A percentile compares a stretch with the other conserved stretches of the same genome.
phyloP scores from a whole-genome alignment of 768 basidiomycete species.

The Ephemerocybe angulata region DNA sequence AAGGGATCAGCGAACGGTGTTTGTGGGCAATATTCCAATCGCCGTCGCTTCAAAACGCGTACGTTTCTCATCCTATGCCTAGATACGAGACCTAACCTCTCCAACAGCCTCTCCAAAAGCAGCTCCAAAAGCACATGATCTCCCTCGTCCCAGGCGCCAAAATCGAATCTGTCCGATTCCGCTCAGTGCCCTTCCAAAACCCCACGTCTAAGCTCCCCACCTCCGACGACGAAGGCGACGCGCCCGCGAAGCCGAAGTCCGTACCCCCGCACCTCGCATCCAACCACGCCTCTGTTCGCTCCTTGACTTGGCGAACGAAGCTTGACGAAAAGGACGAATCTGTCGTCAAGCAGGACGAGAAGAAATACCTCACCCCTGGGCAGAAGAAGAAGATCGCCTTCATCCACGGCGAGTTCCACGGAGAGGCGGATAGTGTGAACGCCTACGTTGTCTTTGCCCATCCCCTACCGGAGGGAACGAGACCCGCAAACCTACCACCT shows the following conservation, averaged over 20 bases:
- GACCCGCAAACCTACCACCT: constrained; percentile 51
- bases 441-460: constrained; percentile 92
- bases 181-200: constrained; percentile 85
- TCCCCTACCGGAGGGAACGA: constrained; percentile 36
- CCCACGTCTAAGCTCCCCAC: constrained; percentile 63
- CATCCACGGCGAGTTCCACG: constrained; percentile 89
- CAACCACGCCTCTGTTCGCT: not conserved
- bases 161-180: constrained; percentile 91
- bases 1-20: constrained; percentile 81
- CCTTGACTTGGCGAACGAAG: constrained; percentile 45
- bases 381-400: constrained; percentile 95
- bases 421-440: constrained; percentile 69
- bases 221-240: constrained; percentile 29
- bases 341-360: constrained; percentile 43
- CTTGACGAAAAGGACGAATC: constrained; percentile 47
- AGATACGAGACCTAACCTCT: not conserved
- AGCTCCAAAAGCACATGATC: constrained; percentile 73
- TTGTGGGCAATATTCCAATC: constrained; percentile 83
- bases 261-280: not conserved
- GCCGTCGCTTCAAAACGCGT: constrained; percentile 78
- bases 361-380: constrained; percentile 68
- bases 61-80: constrained; percentile 19
- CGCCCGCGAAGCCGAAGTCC: constrained; percentile 12
- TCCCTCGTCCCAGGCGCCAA: constrained; percentile 68
- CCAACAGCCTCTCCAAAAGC: constrained; percentile 65